These are phyloP conservation scores for Obba rivulosa DNA, from an alignment of 768 basidiomycete species.

Conservation along the genomic window DNA sequence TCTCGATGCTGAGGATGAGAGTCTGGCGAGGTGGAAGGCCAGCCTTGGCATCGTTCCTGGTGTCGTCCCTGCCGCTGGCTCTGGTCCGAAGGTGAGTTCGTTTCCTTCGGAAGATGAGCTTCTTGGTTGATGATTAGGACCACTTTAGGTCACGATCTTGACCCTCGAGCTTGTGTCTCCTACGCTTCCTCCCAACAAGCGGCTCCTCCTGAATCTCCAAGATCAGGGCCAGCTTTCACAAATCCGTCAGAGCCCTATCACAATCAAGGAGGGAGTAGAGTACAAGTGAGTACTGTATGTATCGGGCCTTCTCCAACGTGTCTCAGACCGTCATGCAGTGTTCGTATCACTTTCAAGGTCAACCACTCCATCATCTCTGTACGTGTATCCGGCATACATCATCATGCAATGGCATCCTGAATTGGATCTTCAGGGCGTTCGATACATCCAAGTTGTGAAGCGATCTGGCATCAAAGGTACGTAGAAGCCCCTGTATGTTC, in stretches of 20 bases:
- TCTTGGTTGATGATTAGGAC: constrained; percentile 1
- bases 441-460: constrained; percentile 89
- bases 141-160: constrained; percentile 57
- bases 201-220: constrained; percentile 62
- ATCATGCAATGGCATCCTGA: constrained; percentile 4
- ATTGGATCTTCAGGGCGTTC: constrained; percentile 50
- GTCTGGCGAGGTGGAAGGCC: constrained; percentile 93
- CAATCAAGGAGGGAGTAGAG: constrained; percentile 81
- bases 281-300: constrained; percentile 59
- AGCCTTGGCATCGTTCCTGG: constrained; percentile 78
- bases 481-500: constrained; percentile 4
- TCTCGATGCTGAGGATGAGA: constrained; percentile 88
- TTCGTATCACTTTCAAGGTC: constrained; percentile 78
- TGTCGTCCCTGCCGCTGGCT: constrained; percentile 28
- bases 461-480: constrained; percentile 68
- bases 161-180: constrained; percentile 77
- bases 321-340: constrained; percentile 36
- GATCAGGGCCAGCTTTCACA: constrained; percentile 42
- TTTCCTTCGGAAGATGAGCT: constrained; percentile 1
- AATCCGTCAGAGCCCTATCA: constrained; percentile 72
- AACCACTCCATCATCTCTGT: constrained; percentile 88
- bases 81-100: constrained; percentile 59
- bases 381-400: constrained; percentile 16
- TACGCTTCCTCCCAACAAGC: constrained; percentile 54
- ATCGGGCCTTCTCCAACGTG: neutral